These are phyloP conservation scores for Meyerozyma smithsonii DNA, from an alignment of 1,139 yeast genomes.

Conservation along the genomic window DNA sequence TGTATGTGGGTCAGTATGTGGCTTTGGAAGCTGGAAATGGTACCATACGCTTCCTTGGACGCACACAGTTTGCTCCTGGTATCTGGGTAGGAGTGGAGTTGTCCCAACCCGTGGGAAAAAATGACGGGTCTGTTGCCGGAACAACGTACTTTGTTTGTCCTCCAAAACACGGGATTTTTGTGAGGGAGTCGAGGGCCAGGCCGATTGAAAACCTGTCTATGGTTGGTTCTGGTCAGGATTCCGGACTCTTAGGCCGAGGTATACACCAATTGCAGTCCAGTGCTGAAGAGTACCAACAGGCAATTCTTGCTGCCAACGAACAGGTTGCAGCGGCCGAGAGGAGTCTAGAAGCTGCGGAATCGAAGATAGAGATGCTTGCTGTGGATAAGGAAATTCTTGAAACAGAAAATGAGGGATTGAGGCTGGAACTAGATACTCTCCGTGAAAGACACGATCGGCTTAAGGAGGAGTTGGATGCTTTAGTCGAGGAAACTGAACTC, in stretches of 20 bases:
- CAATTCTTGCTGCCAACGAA: neutral
- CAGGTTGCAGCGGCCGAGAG: neutral
- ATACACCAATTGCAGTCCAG: slow-evolving; percentile 7
- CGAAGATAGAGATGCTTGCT: slow-evolving; percentile 43
- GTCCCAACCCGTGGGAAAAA: slow-evolving; percentile 61
- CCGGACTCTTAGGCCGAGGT: no score
- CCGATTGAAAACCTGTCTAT: no score
- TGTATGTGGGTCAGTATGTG: slow-evolving; percentile 37
- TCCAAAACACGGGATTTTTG: slow-evolving; percentile 56
- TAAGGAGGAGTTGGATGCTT: slow-evolving; percentile 33
- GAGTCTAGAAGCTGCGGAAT: slow-evolving; percentile 18
- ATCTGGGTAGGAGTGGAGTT: slow-evolving; percentile 80
- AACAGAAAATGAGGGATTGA: slow-evolving; percentile 35
- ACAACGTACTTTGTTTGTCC: slow-evolving; percentile 54
- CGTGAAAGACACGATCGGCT: slow-evolving; percentile 33
- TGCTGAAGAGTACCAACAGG: neutral
- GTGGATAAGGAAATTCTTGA: slow-evolving; percentile 53
- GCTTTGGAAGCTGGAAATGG: slow-evolving; percentile 42
- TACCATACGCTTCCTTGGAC: slow-evolving; percentile 44
- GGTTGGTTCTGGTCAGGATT: no score
- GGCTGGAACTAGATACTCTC: slow-evolving; percentile 23
- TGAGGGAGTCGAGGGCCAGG: slow-evolving; percentile 19
- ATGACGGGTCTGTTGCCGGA: slow-evolving; percentile 73
- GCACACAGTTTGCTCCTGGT: slow-evolving; percentile 57
- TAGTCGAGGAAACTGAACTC: slow-evolving; percentile 45